Evolutionary conservation across 2,329 filamentous ascomycete genomes (phyloP).

Genomic region (Diaporthe australafricana): DNA sequence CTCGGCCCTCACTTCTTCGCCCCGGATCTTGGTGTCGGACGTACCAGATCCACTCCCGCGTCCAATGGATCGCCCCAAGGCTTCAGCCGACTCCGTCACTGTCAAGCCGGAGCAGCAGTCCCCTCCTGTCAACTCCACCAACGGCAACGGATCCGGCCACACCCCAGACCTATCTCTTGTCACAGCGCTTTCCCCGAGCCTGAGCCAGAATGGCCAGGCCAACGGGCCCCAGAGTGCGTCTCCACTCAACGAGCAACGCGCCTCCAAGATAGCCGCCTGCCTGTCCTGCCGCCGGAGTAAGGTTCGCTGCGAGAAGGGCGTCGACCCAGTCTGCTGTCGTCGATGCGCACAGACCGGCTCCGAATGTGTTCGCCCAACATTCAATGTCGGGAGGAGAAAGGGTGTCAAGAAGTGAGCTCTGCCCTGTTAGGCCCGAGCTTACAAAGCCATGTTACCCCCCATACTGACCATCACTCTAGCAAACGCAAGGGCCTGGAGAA

Average conservation of each 20-base stretch:
- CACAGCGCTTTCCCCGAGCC: conserved; percentile 24
- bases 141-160: neutral
- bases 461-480: conserved; percentile 53
- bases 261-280: conserved; percentile 63
- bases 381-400: conserved; percentile 79
- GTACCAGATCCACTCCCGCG: conserved; percentile 19
- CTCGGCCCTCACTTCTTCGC: conserved; percentile 25
- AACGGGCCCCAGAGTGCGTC: conserved; percentile 28
- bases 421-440: neutral
- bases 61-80: conserved; percentile 31
- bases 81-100: conserved; percentile 30
- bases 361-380: conserved; percentile 78
- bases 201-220: conserved; percentile 29
- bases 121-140: conserved; percentile 2
- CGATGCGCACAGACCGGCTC: conserved; percentile 68
- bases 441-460: neutral
- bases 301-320: conserved; percentile 72
- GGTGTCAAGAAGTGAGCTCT: conserved; percentile 77
- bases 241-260: conserved; percentile 32
- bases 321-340: conserved; percentile 65
- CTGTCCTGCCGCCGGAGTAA: conserved; percentile 75
- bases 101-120: conserved; percentile 32
- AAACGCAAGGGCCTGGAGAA: conserved; percentile 81
- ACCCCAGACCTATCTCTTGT: conserved; percentile 18
- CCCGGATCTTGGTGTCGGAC: conserved; percentile 15